phyloP scores from a whole-genome alignment of 108 stramenopile genomes.

The Skeletonema grethae region DNA sequence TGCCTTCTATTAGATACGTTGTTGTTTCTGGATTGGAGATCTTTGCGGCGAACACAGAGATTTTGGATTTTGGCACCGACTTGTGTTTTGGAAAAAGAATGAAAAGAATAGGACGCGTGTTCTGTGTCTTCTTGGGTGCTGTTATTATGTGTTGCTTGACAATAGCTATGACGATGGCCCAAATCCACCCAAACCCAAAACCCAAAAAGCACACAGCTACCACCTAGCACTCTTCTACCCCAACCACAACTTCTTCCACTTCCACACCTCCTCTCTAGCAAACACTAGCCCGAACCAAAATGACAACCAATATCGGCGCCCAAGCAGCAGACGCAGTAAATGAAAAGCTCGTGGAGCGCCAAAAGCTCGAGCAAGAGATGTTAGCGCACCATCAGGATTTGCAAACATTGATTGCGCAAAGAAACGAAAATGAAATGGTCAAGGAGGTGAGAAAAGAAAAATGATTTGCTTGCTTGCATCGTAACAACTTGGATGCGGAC shows the following conservation, averaged over 20 bases:
- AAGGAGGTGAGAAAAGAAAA: constrained; percentile 34
- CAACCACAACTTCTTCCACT: background rate
- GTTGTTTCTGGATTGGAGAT: no score
- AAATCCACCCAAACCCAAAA: no score
- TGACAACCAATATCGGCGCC: constrained; percentile 41
- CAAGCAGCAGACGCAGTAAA: constrained; percentile 80
- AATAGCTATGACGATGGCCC: no score
- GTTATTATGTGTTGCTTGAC: no score
- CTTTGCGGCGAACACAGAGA: no score
- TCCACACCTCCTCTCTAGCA: background rate
- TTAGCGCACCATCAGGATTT: constrained; percentile 54
- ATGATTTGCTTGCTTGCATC: background rate
- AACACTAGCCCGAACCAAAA: background rate
- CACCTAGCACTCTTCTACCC: no score
- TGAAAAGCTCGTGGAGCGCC: constrained; percentile 75
- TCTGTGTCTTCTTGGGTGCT: no score
- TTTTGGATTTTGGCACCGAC: no score
- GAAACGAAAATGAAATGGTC: constrained; percentile 87
- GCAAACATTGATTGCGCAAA: constrained; percentile 75
- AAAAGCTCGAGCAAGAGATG: constrained; percentile 74
- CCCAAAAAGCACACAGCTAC: no score
- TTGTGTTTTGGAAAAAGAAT: no score
- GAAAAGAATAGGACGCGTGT: no score
- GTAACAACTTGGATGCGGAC: background rate
- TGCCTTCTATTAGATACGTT: no score